These are phyloP conservation scores for Mycena rosella DNA, from an alignment of 768 basidiomycete genomes.

Conservation along the genomic window DNA sequence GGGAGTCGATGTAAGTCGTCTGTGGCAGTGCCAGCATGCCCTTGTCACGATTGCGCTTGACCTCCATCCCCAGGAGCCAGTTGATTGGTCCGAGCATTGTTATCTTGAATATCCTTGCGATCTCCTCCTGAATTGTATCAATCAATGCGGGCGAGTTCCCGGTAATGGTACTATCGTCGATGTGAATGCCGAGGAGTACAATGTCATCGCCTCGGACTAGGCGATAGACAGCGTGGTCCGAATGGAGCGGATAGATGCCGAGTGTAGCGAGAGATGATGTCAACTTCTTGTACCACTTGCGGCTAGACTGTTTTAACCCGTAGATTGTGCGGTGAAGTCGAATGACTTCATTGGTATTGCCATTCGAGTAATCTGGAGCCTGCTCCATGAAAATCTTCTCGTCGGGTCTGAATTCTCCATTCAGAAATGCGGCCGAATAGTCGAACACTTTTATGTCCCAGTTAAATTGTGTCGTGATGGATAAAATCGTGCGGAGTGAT, in stretches of 20 bases:
- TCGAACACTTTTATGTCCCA: too few species aligned
- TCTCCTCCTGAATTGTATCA: conserved; percentile 28
- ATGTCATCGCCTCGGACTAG: conserved; percentile 12
- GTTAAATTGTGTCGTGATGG: conserved; percentile 7
- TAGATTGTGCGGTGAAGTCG: too few species aligned
- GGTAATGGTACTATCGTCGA: conserved; percentile 51
- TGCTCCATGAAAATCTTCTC: too few species aligned
- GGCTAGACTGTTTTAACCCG: conserved; percentile 44
- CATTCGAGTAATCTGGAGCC: too few species aligned
- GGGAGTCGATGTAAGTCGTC: conserved; percentile 22
- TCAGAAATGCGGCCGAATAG: too few species aligned
- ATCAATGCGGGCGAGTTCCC: conserved; percentile 35
- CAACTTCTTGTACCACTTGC: conserved; percentile 45
- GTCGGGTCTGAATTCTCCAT: too few species aligned
- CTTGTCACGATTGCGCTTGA: too few species aligned
- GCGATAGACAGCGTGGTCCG: conserved; percentile 35
- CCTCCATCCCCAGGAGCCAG: conserved; percentile 48
- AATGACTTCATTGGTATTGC: too few species aligned
- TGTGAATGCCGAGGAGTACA: conserved; percentile 39
- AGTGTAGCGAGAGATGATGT: conserved; percentile 30
- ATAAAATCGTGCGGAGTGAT: conserved; percentile 4
- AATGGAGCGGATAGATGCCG: conserved; percentile 5
- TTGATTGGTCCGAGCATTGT: conserved; percentile 44
- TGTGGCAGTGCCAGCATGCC: background rate
- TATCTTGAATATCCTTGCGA: conserved; percentile 21